These are phyloP conservation scores for Penicillium sp. DNA, from an alignment of 2,329 filamentous ascomycete species.

Conservation along the genomic window DNA sequence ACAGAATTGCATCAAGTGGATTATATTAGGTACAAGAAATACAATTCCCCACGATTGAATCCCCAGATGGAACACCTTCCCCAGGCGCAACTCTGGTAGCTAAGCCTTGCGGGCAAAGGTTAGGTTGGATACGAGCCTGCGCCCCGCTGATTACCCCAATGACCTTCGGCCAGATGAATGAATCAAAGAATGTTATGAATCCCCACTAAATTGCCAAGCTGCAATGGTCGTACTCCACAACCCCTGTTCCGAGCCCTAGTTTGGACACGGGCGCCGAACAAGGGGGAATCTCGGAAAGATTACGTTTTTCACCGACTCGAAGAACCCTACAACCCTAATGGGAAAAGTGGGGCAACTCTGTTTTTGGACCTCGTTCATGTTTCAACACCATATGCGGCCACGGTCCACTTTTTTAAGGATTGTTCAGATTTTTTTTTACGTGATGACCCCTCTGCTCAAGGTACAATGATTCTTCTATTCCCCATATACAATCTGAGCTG, in stretches of 20 bases:
- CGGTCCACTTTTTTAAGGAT: conserved; percentile 1
- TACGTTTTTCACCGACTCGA: conserved; percentile 1
- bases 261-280: background rate
- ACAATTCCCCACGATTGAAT: background rate
- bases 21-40: conserved; percentile 2
- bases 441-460: background rate
- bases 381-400: background rate
- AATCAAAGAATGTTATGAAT: background rate
- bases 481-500: background rate
- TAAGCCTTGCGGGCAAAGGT: background rate
- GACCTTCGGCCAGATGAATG: background rate
- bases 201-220: background rate
- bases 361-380: background rate
- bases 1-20: background rate
- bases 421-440: background rate
- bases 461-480: background rate
- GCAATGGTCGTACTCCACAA: background rate
- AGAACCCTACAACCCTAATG: background rate
- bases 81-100: background rate
- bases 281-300: background rate
- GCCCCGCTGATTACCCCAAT: background rate
- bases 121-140: background rate
- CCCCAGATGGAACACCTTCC: background rate
- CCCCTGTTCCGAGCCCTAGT: background rate
- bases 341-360: conserved; percentile 1